Percentiles rank a stretch among this genome's conserved stretches.
Conservation (phyloP, 2,329 filamentous ascomycete species). For the Colletotrichum godetiae region DNA sequence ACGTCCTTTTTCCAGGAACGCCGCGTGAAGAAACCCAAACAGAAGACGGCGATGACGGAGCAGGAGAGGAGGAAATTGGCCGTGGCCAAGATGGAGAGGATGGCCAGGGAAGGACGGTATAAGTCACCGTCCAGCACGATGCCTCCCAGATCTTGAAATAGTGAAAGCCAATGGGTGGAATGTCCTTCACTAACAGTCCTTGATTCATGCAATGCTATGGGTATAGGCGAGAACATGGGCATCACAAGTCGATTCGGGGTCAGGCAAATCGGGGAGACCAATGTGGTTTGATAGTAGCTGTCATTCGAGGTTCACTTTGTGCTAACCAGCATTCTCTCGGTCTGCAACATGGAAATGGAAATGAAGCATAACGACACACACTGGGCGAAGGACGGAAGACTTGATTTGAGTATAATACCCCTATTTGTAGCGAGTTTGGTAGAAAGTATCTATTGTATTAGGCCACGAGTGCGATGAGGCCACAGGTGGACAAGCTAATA, state of each 20-base stretch:
- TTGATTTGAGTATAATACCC: slow-evolving; percentile 5
- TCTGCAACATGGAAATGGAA: background rate
- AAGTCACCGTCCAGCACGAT: background rate
- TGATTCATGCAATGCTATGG: too few species aligned
- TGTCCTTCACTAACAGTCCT: background rate
- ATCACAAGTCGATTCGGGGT: background rate
- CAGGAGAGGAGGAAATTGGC: background rate
- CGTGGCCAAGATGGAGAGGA: slow-evolving; percentile 14
- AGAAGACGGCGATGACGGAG: slow-evolving; percentile 19
- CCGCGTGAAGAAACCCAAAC: slow-evolving; percentile 32
- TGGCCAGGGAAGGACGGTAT: slow-evolving; percentile 24
- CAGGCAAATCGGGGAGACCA: background rate
- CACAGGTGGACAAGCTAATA: background rate
- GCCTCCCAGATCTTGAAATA: background rate
- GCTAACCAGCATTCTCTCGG: background rate
- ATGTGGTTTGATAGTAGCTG: background rate
- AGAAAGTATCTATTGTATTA: background rate
- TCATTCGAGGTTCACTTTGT: background rate
- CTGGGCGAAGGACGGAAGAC: background rate
- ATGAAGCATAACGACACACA: background rate
- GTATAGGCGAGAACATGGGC: background rate
- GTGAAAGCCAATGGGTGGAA: background rate
- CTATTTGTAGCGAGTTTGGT: background rate
- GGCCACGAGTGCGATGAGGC: background rate
- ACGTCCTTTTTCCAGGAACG: slow-evolving; percentile 11